phyloP scores from a whole-genome alignment of 2,329 filamentous ascomycete genomes.

The Fusarium vanettenii region DNA sequence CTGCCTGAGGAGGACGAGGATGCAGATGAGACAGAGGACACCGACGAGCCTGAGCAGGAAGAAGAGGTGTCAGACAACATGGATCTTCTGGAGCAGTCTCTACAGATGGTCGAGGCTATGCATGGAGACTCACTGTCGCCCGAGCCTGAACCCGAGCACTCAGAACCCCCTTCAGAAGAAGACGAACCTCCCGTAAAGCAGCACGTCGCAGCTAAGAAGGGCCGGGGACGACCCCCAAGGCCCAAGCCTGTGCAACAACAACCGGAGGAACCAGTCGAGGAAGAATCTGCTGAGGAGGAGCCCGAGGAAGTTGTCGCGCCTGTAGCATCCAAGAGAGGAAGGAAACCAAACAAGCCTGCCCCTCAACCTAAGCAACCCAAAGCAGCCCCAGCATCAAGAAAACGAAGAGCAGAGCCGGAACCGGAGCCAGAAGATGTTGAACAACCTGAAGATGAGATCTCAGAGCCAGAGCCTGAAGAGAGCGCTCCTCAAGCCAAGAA shows the following conservation, averaged over 20 bases:
- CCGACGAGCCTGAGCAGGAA: slow-evolving; percentile 40
- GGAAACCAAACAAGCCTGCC: slow-evolving; percentile 27
- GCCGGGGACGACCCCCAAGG: slow-evolving; percentile 40
- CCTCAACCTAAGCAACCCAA: slow-evolving; percentile 25
- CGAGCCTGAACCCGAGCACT: slow-evolving; percentile 3
- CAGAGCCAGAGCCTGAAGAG: slow-evolving; percentile 42
- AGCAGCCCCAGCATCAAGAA: slow-evolving; percentile 22
- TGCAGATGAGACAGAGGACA: slow-evolving; percentile 43
- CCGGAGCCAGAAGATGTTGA: slow-evolving; percentile 30
- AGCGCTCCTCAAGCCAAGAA: slow-evolving; percentile 40
- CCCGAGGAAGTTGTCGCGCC: slow-evolving; percentile 1
- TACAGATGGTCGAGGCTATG: slow-evolving; percentile 54
- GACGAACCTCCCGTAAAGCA: slow-evolving; percentile 21
- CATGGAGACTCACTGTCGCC: slow-evolving; percentile 36
- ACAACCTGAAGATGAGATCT: slow-evolving; percentile 20
- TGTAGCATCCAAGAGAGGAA: slow-evolving; percentile 12
- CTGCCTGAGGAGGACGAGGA: slow-evolving; percentile 45
- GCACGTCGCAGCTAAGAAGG: slow-evolving; percentile 14
- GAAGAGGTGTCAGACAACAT: slow-evolving; percentile 40
- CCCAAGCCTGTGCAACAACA: slow-evolving; percentile 12
- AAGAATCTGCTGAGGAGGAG: slow-evolving; percentile 19
- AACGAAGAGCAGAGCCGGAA: slow-evolving; percentile 27
- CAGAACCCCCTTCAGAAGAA: slow-evolving; percentile 1
- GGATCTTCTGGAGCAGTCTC: slow-evolving; percentile 55
- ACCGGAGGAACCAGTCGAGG: slow-evolving; percentile 14